Evolutionary conservation across 495 filamentous ascomycete species (phyloP).

Genomic region (Pseudevernia furfuracea): DNA sequence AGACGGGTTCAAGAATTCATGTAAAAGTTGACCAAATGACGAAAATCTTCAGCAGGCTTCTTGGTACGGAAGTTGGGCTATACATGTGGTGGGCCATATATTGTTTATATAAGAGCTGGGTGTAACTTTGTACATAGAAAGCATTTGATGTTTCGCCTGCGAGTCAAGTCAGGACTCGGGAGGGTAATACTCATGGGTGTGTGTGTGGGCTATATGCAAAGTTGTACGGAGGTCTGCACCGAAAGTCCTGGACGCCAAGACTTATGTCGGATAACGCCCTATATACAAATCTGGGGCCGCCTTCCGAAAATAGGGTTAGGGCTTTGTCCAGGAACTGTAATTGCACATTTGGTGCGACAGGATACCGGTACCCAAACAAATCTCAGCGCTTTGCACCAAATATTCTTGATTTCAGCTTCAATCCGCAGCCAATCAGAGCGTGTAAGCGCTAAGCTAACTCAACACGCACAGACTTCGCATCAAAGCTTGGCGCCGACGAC

Average conservation of each 20-base stretch:
- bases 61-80: neutral
- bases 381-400: neutral
- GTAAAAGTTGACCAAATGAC: neutral
- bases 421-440: neutral
- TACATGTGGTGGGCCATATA: neutral
- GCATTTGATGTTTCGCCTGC: neutral
- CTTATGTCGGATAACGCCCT: too few relatives aligned
- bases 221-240: too few relatives aligned
- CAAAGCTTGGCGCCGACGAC: slow-evolving; percentile 8
- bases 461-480: neutral
- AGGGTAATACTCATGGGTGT: too few relatives aligned
- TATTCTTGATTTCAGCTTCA: neutral
- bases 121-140: neutral
- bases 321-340: too few relatives aligned
- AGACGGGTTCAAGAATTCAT: neutral
- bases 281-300: too few relatives aligned
- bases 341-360: too few relatives aligned
- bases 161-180: neutral
- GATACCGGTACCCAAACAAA: neutral
- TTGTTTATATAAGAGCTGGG: neutral
- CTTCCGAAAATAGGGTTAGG: too few relatives aligned
- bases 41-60: neutral
- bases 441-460: neutral
- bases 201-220: neutral
- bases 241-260: too few relatives aligned